Base-by-base conservation (phyloP, 1,284 basidiomycete genomes). In the Kwoniella shivajii region DNA sequence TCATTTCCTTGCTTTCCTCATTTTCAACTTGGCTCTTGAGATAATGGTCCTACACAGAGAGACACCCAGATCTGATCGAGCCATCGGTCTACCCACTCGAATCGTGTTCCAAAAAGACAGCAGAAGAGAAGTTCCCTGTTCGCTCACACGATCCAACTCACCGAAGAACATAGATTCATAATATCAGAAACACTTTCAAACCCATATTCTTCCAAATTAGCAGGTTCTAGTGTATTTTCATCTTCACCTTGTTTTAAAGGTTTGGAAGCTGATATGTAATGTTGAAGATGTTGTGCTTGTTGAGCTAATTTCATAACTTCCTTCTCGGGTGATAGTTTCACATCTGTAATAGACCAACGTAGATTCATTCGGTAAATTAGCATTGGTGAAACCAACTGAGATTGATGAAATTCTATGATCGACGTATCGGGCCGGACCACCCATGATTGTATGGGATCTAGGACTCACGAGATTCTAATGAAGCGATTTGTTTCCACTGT, bases 401-500 rank as follows among this genome's bases (percentile, higher is more conserved):
- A n/a, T n/a, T n/a, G n/a, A n/a, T n/a, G n/a, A n/a, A n/a, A n/a
- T n/a, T n/a, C n/a, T n/a, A n/a, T n/a, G n/a, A n/a, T n/a, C n/a
- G n/a, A n/a, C n/a, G n/a, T n/a, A n/a, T n/a, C n/a, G n/a, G n/a
- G n/a, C n/a, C n/a, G n/a, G n/a, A n/a, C n/a, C n/a, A n/a, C n/a
- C 9, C 6, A 47, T 24, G 3, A 3, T 30, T 13, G 6, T 1
- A 36, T 33, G 27, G 16, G n/a, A 22, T n/a, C 5, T 6, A 11
- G 27, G 20, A 82, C 86, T 29, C 67, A 92, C 90, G 87, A 16
- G 86, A 90, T 72, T 92, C 87, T 80, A 94, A 82, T 2, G 78
- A 76, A 31, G 84, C 83, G 9, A 91, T 80, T 70, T 88, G 84
- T 57, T 76, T 81, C 56, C 84, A 80, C 90, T 92, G 59, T 27